Base-by-base conservation (phyloP, 192 early-diverging fungal species). In the Chytriomyces confervae region DNA sequence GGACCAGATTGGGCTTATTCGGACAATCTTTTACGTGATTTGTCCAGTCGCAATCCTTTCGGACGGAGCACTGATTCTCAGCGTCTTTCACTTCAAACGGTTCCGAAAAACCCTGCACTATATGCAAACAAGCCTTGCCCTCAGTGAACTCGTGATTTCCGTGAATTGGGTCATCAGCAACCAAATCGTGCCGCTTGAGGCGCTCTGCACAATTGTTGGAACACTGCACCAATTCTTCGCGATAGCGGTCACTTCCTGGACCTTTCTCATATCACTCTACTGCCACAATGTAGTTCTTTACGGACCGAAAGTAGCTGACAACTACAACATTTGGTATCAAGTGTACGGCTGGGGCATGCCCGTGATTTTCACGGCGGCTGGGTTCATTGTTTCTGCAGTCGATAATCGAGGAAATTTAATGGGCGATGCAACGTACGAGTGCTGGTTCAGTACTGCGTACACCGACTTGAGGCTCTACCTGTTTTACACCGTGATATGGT, bases 201-300 rank as follows among this genome's bases (percentile, higher is more conserved):
- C 57, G 16, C 20, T 63, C 16, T 68, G 66, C 23, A 46, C 8
- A 11, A 18, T 68, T n/a, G 66, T 68, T 46, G 66, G 66, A 27
- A 68, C 66, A 3, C 0, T 46, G n/a, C 16, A 27, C 23, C 66
- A 68, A 13, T 68, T 68, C 11, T 11, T 68, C 16, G 29, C 20
- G 5, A 68, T 46, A 16, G 66, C 29, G 0, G 43, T 68, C 66
- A 68, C 66, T 9, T 68, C 47, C 23, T 68, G 66, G 66, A 68
- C n/a, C 36, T 68, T 68, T 68, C 13, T 23, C 1, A 68, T 68
- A 27, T 23, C 66, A 46, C 13, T 68, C 45, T 68, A 68, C 44
- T 68, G 66, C 44, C 47, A 68, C 44, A 23, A 46, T 3, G 20
- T 46, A 68, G 47, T 68, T 18, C 29, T 68, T 0, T 68, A 48